These are phyloP conservation scores for Astragalus membranaceus DNA, from an alignment of 306 rosid genomes.

Conservation along the genomic window DNA sequence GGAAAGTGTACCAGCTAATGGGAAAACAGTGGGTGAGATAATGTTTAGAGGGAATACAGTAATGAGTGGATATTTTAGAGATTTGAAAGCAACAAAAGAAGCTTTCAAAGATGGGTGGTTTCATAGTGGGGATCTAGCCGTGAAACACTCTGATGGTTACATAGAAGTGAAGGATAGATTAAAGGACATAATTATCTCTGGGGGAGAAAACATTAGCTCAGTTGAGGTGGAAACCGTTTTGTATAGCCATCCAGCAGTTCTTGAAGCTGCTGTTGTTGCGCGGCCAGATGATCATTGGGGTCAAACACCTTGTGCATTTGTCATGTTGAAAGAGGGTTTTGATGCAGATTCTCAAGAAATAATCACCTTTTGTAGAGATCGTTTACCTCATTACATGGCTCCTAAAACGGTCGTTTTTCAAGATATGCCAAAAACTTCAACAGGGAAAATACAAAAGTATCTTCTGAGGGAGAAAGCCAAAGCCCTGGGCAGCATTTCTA, in stretches of 20 bases:
- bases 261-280: slow-evolving; percentile 80
- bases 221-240: slow-evolving; percentile 70
- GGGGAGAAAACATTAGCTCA: slow-evolving; percentile 82
- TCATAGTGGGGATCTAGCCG: slow-evolving; percentile 75
- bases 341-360: slow-evolving; percentile 35
- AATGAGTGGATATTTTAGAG: slow-evolving; percentile 77
- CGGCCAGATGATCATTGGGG: slow-evolving; percentile 84
- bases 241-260: slow-evolving; percentile 58
- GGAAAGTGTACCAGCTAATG: slow-evolving; percentile 65
- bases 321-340: slow-evolving; percentile 50
- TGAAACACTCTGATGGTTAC: slow-evolving; percentile 66
- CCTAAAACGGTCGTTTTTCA: slow-evolving; percentile 54
- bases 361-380: slow-evolving; percentile 45
- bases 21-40: slow-evolving; percentile 67
- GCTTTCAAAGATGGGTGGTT: slow-evolving; percentile 84
- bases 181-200: slow-evolving; percentile 76
- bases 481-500: slow-evolving; percentile 47
- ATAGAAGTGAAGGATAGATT: slow-evolving; percentile 68
- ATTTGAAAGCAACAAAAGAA: slow-evolving; percentile 60
- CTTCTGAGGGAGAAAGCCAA: slow-evolving; percentile 61
- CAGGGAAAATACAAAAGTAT: slow-evolving; percentile 73
- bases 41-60: slow-evolving; percentile 84
- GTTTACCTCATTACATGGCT: slow-evolving; percentile 73
- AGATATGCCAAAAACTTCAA: slow-evolving; percentile 68
- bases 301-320: slow-evolving; percentile 81